phyloP scores from a whole-genome alignment of 495 filamentous ascomycete genomes.

The Talaromyces nanjingensis region DNA sequence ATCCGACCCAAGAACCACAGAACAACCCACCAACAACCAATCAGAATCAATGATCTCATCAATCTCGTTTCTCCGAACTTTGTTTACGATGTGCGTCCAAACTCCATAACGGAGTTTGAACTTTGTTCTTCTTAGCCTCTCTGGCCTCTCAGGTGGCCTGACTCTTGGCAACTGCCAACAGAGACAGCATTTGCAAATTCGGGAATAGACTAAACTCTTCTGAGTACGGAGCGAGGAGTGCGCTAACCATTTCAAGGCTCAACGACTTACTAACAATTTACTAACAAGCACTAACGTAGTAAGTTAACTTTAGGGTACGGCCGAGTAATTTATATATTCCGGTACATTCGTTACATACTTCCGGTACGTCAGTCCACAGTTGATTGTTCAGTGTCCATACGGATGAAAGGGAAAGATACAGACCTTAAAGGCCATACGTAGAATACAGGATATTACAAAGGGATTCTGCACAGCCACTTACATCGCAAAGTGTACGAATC shows the following conservation, averaged over 20 bases:
- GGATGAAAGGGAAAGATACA: background rate
- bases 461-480: background rate
- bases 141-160: background rate
- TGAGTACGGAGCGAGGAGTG: background rate
- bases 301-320: background rate
- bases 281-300: background rate
- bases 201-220: background rate
- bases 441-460: background rate
- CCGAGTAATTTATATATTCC: background rate
- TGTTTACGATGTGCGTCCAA: background rate
- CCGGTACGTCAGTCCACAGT: background rate
- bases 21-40: background rate
- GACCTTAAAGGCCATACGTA: background rate
- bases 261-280: background rate
- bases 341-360: too few relatives aligned
- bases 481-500: background rate
- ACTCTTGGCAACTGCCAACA: background rate
- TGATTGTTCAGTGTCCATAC: background rate
- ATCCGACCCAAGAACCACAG: background rate
- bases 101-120: background rate
- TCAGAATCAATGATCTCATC: background rate
- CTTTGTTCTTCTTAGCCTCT: background rate
- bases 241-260: background rate
- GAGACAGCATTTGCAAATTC: background rate
- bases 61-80: background rate